phyloP scores from a whole-genome alignment of 441 rosid species.

The Jatropha podagrica region DNA sequence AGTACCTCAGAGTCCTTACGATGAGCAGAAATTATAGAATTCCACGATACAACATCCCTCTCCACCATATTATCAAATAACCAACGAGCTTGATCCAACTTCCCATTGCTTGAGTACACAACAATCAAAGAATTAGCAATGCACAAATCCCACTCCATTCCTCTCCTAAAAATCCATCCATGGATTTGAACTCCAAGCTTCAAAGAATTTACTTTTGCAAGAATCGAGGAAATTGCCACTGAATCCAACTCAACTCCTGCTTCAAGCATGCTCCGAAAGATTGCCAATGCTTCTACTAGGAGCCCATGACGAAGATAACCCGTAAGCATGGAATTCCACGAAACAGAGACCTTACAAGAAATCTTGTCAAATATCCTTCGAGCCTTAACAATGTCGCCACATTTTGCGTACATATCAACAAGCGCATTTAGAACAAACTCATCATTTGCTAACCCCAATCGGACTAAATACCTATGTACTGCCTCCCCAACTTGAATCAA shows the following conservation, averaged over 20 bases:
- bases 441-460: constrained; percentile 61
- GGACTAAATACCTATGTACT: constrained; percentile 69
- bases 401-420: constrained; percentile 87
- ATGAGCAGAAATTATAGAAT: constrained; percentile 72
- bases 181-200: constrained; percentile 58
- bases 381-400: constrained; percentile 82
- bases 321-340: constrained; percentile 80
- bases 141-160: constrained; percentile 55
- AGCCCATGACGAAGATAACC: constrained; percentile 65
- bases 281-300: constrained; percentile 45
- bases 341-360: constrained; percentile 46
- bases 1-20: constrained; percentile 46
- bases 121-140: constrained; percentile 65
- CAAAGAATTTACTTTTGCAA: constrained; percentile 48
- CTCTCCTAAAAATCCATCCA: constrained; percentile 64
- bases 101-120: constrained; percentile 48
- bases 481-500: constrained; percentile 68
- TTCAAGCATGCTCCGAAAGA: constrained; percentile 50
- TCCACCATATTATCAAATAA: constrained; percentile 64
- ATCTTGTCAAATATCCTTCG: constrained; percentile 63
- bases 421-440: constrained; percentile 71
- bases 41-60: constrained; percentile 75
- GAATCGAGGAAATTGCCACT: constrained; percentile 64
- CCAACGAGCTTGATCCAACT: constrained; percentile 45
- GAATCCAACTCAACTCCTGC: constrained; percentile 62